Conservation (phyloP, 2,329 filamentous ascomycete species). For the Leptographium radiaticola region DNA sequence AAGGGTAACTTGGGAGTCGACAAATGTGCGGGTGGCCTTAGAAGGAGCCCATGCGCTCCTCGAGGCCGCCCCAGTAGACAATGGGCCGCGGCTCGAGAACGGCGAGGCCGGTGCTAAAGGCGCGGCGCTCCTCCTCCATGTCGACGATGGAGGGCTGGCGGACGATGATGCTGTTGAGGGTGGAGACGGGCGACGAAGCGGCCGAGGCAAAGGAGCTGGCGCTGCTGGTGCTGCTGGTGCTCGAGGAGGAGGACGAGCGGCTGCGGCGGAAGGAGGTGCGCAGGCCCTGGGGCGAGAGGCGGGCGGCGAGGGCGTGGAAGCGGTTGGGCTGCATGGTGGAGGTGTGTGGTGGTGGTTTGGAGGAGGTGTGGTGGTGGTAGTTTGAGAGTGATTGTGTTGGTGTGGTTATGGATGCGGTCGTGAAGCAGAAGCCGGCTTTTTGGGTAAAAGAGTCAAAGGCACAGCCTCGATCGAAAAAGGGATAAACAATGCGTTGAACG, state of each 20-base stretch:
- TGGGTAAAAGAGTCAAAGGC: background rate
- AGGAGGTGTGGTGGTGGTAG: background rate
- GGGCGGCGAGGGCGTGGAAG: conserved; percentile 35
- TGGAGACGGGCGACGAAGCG: conserved; percentile 30
- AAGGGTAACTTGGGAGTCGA: background rate
- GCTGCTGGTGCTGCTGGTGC: conserved; percentile 23
- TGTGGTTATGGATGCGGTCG: background rate
- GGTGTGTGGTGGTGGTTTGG: background rate
- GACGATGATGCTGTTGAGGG: conserved; percentile 46
- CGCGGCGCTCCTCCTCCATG: conserved; percentile 42
- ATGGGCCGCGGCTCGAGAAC: conserved; percentile 49
- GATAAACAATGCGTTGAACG: background rate
- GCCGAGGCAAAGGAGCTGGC: conserved; percentile 29
- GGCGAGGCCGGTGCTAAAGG: conserved; percentile 37
- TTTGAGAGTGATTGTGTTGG: background rate
- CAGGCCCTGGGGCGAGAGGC: conserved; percentile 35
- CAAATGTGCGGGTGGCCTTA: background rate
- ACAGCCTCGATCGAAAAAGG: background rate
- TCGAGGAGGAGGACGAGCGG: conserved; percentile 26
- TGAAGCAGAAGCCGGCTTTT: no score
- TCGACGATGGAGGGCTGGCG: conserved; percentile 44
- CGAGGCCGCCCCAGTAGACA: conserved; percentile 50
- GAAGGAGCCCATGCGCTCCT: conserved; percentile 40
- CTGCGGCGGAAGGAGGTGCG: conserved; percentile 42
- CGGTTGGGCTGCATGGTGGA: conserved; percentile 32